These are phyloP conservation scores for Debaryomycetaceae sp. DNA, from an alignment of 1,139 yeast species.

Conservation along the genomic window DNA sequence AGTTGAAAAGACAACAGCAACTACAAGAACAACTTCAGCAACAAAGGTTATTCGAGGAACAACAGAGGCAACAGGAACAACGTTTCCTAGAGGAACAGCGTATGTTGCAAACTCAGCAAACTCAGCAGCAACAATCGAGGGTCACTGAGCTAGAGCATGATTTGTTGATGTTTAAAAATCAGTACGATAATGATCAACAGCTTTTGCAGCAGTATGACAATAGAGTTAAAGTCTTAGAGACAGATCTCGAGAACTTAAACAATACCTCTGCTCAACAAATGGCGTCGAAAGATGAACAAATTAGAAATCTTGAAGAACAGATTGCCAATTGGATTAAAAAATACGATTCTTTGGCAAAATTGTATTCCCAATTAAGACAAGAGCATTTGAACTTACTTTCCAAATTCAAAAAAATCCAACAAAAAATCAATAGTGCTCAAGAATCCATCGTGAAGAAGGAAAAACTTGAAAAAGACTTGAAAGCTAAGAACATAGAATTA, in stretches of 20 bases:
- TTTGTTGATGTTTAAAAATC: constrained; percentile 69
- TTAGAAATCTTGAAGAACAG: constrained; percentile 70
- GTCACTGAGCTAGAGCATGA: constrained; percentile 84
- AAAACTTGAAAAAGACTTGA: constrained; percentile 76
- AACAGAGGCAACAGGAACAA: constrained; percentile 62
- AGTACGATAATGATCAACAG: constrained; percentile 82
- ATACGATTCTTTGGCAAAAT: constrained; percentile 85
- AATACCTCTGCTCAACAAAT: constrained; percentile 72
- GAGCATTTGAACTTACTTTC: constrained; percentile 82
- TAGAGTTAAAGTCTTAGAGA: constrained; percentile 79
- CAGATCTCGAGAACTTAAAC: constrained; percentile 61
- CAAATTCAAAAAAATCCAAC: constrained; percentile 80
- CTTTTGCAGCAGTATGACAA: constrained; percentile 85
- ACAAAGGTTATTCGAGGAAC: constrained; percentile 65
- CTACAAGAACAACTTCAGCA: constrained; percentile 53
- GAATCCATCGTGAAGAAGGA: constrained; percentile 87
- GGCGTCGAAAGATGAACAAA: constrained; percentile 73
- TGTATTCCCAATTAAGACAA: constrained; percentile 87
- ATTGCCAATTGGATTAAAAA: constrained; percentile 77
- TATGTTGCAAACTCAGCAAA: constrained; percentile 63
- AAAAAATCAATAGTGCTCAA: constrained; percentile 89
- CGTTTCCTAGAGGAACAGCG: constrained; percentile 53
- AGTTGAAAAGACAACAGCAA: constrained; percentile 43
- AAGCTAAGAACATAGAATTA: constrained; percentile 80
- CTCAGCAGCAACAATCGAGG: constrained; percentile 74